Evolutionary conservation across 768 basidiomycete species (phyloP).

Genomic region (Nidula microcarpa): DNA sequence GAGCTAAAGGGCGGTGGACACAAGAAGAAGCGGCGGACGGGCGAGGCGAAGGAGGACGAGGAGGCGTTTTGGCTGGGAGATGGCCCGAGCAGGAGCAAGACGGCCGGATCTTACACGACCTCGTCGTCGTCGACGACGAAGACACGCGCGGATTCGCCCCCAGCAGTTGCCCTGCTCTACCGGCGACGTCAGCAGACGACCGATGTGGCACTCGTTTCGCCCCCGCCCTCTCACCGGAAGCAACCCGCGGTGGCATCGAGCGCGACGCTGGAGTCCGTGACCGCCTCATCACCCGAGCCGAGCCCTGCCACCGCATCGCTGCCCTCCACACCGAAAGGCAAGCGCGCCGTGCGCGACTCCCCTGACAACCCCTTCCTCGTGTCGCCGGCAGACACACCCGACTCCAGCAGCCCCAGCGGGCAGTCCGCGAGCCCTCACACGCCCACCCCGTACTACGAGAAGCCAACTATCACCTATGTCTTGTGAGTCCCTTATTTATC

Average conservation of each 20-base stretch:
- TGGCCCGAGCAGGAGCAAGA: conserved; percentile 7
- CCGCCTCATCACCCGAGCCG: conserved; percentile 10
- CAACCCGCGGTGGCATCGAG: conserved; percentile 17
- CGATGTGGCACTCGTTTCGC: conserved; percentile 50
- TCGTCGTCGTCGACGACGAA: too few relatives aligned
- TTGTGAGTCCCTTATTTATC: conserved; percentile 49
- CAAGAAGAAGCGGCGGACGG: conserved; percentile 39
- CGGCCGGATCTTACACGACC: too few relatives aligned
- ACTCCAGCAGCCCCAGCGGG: conserved; percentile 21
- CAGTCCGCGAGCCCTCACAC: conserved; percentile 21
- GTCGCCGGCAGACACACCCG: conserved; percentile 30
- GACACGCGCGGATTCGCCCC: background rate
- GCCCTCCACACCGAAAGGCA: conserved; percentile 31
- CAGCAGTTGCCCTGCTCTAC: conserved; percentile 27
- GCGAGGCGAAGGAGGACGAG: conserved; percentile 35
- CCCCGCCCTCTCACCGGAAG: conserved; percentile 62
- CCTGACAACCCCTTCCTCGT: conserved; percentile 72
- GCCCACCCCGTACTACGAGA: conserved; percentile 44
- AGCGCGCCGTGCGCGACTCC: conserved; percentile 49
- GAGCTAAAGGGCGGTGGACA: conserved; percentile 10
- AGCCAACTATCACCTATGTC: conserved; percentile 65
- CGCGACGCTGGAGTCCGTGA: conserved; percentile 15
- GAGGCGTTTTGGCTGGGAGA: conserved; percentile 49
- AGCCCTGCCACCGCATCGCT: conserved; percentile 22
- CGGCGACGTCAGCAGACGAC: conserved; percentile 22